Evolutionary conservation across 2,329 filamentous ascomycete species (phyloP).

Genomic region (Penicillium hesseltinei): DNA sequence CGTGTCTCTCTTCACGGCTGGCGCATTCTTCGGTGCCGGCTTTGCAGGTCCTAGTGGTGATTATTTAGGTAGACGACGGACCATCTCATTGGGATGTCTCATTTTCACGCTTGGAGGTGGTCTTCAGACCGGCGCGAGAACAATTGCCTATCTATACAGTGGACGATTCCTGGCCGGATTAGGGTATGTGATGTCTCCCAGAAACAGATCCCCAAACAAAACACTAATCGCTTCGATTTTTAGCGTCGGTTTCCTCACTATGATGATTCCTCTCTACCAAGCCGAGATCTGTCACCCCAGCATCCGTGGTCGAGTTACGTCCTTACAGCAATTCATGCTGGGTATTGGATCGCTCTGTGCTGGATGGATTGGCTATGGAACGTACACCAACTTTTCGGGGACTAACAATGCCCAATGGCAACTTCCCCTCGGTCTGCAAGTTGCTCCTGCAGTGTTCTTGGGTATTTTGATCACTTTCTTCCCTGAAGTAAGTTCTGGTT

Average conservation of each 20-base stretch:
- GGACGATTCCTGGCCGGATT: constrained; percentile 67
- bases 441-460: constrained; percentile 63
- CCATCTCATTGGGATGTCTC: constrained; percentile 68
- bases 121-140: constrained; percentile 68
- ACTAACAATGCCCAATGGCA: constrained; percentile 58
- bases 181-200: constrained; percentile 26
- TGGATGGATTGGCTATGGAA: constrained; percentile 70
- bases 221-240: constrained; percentile 32
- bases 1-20: constrained; percentile 73
- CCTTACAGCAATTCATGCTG: constrained; percentile 79
- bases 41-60: constrained; percentile 65
- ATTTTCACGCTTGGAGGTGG: constrained; percentile 71
- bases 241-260: constrained; percentile 60
- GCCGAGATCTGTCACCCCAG: constrained; percentile 75
- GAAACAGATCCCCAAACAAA: constrained; percentile 21
- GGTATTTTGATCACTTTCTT: constrained; percentile 68
- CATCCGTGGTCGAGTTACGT: constrained; percentile 72
- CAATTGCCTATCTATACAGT: constrained; percentile 62
- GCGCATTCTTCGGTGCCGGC: constrained; percentile 68
- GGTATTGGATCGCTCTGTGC: constrained; percentile 72
- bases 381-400: constrained; percentile 51
- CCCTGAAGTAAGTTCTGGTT: constrained; percentile 53
- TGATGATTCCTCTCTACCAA: constrained; percentile 72
- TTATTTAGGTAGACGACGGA: constrained; percentile 65
- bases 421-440: constrained; percentile 66